Evolutionary conservation across 2,329 filamentous ascomycete genomes (phyloP).

Genomic region (Penicillium sp.): DNA sequence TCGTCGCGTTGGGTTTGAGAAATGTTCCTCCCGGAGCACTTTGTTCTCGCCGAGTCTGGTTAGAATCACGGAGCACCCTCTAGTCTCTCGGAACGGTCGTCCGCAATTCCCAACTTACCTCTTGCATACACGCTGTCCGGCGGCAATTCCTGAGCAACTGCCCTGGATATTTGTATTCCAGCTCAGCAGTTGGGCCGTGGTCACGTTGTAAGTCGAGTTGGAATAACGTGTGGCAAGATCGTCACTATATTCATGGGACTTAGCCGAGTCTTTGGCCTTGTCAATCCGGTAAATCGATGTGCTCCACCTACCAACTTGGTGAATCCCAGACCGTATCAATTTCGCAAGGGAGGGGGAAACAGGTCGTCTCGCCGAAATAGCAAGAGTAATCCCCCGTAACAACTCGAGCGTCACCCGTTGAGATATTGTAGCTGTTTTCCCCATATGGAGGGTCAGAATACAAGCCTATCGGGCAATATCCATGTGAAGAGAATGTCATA

Average conservation of each 20-base stretch:
- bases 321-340: background rate
- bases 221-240: background rate
- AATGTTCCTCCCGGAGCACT: background rate
- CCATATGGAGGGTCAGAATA: background rate
- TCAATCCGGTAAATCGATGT: background rate
- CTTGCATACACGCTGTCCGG: background rate
- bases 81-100: background rate
- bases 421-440: background rate
- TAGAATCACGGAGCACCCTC: background rate
- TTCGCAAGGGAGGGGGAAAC: background rate
- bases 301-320: background rate
- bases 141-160: background rate
- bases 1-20: background rate
- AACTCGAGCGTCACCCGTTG: background rate
- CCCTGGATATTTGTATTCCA: conserved; percentile 2
- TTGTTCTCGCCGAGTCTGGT: background rate
- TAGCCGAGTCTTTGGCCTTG: background rate
- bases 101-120: background rate
- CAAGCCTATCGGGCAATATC: background rate
- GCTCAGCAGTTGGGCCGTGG: background rate
- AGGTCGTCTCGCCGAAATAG: background rate
- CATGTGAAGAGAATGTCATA: background rate
- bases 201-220: background rate
- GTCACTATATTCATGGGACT: background rate
- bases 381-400: background rate